Evolutionary conservation across 2,329 filamentous ascomycete genomes (phyloP).

Genomic region (Diaporthe citrichinensis): DNA sequence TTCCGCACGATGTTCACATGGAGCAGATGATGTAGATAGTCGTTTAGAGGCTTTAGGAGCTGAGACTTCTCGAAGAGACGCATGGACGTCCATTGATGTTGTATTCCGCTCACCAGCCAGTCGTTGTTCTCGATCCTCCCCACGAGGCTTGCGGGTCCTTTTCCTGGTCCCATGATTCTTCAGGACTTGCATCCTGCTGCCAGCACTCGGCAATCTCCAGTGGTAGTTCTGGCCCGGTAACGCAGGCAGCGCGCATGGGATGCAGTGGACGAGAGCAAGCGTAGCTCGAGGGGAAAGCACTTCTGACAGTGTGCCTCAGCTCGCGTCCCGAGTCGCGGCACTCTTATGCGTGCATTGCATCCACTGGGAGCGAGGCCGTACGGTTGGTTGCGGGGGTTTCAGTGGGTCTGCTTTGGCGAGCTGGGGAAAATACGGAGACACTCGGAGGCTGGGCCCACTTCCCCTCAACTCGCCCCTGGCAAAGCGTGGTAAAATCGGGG

Average conservation of each 20-base stretch:
- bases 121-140: constrained; percentile 59
- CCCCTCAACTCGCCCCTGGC: background rate
- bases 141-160: constrained; percentile 53
- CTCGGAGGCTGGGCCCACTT: constrained; percentile 3
- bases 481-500: background rate
- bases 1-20: background rate
- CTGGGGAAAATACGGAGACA: constrained; percentile 9
- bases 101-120: constrained; percentile 53
- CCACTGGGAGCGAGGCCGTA: background rate
- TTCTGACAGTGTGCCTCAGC: background rate
- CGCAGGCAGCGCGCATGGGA: constrained; percentile 4
- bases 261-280: background rate
- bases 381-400: background rate
- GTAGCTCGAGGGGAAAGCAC: constrained; percentile 4
- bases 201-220: background rate
- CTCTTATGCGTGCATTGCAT: background rate
- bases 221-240: background rate
- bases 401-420: constrained; percentile 12
- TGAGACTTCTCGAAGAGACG: background rate
- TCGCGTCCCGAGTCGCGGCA: background rate
- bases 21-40: background rate
- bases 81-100: background rate
- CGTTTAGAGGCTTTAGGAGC: background rate
- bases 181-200: constrained; percentile 10
- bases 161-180: constrained; percentile 6